These are phyloP conservation scores for Wallacemonas sp. DNA, from an alignment of 208 protist species.

Conservation along the genomic window DNA sequence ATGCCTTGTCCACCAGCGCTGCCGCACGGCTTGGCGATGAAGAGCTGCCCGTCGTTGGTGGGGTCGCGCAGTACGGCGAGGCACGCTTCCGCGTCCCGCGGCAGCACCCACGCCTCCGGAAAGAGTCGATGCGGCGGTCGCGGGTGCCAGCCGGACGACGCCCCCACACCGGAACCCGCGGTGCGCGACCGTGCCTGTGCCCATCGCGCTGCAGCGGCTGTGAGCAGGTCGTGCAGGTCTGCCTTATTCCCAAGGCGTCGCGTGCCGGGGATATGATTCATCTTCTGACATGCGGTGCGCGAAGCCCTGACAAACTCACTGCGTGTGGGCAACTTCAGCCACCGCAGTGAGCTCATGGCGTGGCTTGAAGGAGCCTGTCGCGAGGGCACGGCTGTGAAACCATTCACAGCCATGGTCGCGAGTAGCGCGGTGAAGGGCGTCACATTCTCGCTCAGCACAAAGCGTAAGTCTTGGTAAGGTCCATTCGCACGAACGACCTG, in stretches of 20 bases:
- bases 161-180: too few relatives aligned
- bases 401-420: conserved; percentile 37
- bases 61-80: conserved; percentile 16
- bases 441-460: conserved; percentile 35
- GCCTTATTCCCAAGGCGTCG: conserved; percentile 83
- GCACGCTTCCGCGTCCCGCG: conserved; percentile 39
- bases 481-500: conserved; percentile 1
- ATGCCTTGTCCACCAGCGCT: conserved; percentile 72
- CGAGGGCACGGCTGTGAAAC: conserved; percentile 31
- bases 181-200: too few relatives aligned
- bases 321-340: conserved; percentile 53
- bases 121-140: conserved; percentile 21
- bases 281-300: conserved; percentile 46
- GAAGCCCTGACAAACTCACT: conserved; percentile 42
- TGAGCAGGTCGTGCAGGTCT: conserved; percentile 58
- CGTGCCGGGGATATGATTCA: conserved; percentile 92
- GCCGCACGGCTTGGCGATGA: conserved; percentile 76
- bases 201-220: conserved; percentile 22
- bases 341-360: conserved; percentile 56
- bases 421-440: conserved; percentile 64
- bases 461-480: conserved; percentile 28
- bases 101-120: conserved; percentile 49
- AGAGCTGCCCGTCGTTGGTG: conserved; percentile 32
- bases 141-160: background rate
- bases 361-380: conserved; percentile 27